Conservation (phyloP, 352 stramenopile species). For the Pythium vanterpoolii region DNA sequence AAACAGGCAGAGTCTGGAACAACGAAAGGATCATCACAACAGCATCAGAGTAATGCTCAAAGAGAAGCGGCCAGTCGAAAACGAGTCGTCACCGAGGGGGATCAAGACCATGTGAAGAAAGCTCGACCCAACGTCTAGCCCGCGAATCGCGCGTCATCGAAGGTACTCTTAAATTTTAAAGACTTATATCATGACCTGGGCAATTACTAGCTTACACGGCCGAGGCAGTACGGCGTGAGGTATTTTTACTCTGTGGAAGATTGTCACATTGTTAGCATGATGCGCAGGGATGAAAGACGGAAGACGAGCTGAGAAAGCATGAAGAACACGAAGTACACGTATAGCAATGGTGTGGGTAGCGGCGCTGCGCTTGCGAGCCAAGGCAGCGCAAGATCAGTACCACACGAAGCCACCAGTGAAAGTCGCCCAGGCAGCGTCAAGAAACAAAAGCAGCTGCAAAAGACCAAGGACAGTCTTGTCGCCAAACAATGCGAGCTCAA, state of each 20-base stretch:
- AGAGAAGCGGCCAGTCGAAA: neutral
- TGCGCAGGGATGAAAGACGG: neutral
- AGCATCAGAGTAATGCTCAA: neutral
- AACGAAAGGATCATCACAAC: neutral
- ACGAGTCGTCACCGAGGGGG: neutral
- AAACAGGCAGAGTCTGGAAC: neutral
- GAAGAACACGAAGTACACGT: slow-evolving; percentile 17
- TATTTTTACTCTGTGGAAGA: slow-evolving; percentile 14
- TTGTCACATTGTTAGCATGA: neutral
- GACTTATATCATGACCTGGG: no score
- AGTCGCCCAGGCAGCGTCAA: slow-evolving; percentile 15
- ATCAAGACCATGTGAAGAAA: neutral
- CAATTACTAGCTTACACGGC: no score
- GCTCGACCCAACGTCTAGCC: neutral
- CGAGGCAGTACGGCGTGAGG: slow-evolving; percentile 16
- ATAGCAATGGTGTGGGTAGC: neutral
- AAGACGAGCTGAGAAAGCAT: neutral
- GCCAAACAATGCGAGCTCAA: slow-evolving; percentile 40
- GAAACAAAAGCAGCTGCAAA: slow-evolving; percentile 32
- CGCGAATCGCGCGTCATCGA: no score
- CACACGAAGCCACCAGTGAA: neutral
- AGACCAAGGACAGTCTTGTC: slow-evolving; percentile 36
- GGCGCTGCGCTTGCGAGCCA: neutral
- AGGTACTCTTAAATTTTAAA: no score
- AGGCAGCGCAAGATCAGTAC: neutral